Conservation (phyloP, 192 early-diverging fungal species). For the Coemansia asiatica region DNA sequence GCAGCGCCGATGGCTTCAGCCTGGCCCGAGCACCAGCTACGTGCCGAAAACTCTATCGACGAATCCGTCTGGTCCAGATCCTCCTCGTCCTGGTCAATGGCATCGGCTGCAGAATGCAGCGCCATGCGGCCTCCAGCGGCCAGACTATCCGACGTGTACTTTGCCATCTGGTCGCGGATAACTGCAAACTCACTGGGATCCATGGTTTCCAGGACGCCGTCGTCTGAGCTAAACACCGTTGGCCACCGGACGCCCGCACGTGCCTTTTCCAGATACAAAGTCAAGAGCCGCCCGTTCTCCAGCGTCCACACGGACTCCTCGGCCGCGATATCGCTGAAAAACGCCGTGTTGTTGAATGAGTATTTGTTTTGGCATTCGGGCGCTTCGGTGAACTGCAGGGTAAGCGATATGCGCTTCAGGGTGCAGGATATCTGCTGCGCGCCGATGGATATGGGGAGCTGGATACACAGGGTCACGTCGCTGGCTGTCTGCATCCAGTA, state of each 20-base stretch:
- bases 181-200: conserved; percentile 61
- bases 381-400: conserved; percentile 33
- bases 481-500: conserved; percentile 68
- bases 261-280: conserved; percentile 63
- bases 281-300: conserved; percentile 61
- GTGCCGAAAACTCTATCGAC: conserved; percentile 43
- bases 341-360: conserved; percentile 12
- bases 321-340: conserved; percentile 55
- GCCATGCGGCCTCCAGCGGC: conserved; percentile 3
- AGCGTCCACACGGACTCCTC: conserved; percentile 68
- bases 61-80: conserved; percentile 26
- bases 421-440: conserved; percentile 62
- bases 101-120: conserved; percentile 18
- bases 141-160: conserved; percentile 57
- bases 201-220: conserved; percentile 64
- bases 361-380: conserved; percentile 16
- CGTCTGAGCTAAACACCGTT: conserved; percentile 63
- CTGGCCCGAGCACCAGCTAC: conserved; percentile 39
- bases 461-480: conserved; percentile 67
- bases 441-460: conserved; percentile 56
- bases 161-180: conserved; percentile 61
- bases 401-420: conserved; percentile 54
- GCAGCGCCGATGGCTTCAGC: conserved; percentile 49
- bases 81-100: conserved; percentile 38
- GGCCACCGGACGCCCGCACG: conserved; percentile 65